Evolutionary conservation across 495 filamentous ascomycete species (phyloP), one percentile per base, ranked within the genome.

Genomic region (Pyronema domesticum): DNA sequence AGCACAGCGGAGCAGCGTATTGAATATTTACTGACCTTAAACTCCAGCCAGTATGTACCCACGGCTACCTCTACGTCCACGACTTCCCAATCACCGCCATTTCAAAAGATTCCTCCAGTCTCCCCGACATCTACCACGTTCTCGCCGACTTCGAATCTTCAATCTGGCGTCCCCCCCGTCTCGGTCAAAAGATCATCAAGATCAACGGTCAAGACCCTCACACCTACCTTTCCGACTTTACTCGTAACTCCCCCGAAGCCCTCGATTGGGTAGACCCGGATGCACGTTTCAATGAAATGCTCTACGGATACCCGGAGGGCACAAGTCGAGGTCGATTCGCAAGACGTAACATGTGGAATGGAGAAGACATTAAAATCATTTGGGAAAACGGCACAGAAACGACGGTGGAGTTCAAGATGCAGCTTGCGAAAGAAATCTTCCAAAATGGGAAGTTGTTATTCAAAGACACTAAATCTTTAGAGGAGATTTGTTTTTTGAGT

Each of bases 191-290:
- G 19, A 55, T 62, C 51, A 30, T 11, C 7, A 57, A 48, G 42
- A 62, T 62, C 51, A 62, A 62, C 14, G 58, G 45, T 9, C 7
- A 55, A 35, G 39, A 39, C 0, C 42, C 52, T 3, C n/a, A 37
- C 7, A 47, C 55, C 8, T 62, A 60, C 33, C 9, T 62, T 23
- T 14, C 30, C 2, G 46, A 60, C 5, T 60, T 57, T 34, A 57
- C 53, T n/a, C 45, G 53, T 13, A 55, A 46, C 17, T 57, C 60
- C 10, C 39, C 48, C 4, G 60, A 62, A 45, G 51, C 49, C 7
- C 52, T 60, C 11, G 55, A 55, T 7, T 60, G 56, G 18, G 55
- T 59, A 10, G 60, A 62, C 13, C 61, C 59, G 0, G 61, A 57
- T 52, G 53, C 56, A 0, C 17, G 58, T 36, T 60, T 37, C 46